A percentile compares a stretch with the other conserved stretches of the same genome.
Conservation (phyloP, 2,329 filamentous ascomycete genomes). For the Furcasterigmium furcatum region DNA sequence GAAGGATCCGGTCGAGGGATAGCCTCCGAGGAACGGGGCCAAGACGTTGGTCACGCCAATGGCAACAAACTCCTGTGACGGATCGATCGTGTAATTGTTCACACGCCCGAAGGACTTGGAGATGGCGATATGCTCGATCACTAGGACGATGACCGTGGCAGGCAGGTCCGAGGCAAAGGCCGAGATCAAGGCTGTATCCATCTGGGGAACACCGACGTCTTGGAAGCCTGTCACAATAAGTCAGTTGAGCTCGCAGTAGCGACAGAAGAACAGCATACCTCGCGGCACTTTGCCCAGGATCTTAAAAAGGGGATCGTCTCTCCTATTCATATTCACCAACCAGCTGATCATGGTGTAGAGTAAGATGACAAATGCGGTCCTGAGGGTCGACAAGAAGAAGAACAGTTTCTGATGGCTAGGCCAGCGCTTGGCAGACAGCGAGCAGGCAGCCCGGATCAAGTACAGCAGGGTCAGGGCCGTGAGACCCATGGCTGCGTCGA, state of each 20-base stretch:
- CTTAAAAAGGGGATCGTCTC: constrained; percentile 62
- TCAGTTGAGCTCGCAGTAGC: background rate
- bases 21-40: constrained; percentile 87
- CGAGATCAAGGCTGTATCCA: constrained; percentile 64
- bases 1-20: constrained; percentile 92
- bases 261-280: constrained; percentile 40
- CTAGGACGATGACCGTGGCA: constrained; percentile 84
- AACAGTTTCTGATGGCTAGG: constrained; percentile 69
- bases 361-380: constrained; percentile 87
- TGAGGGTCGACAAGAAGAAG: constrained; percentile 89
- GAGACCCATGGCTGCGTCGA: constrained; percentile 90
- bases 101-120: constrained; percentile 94
- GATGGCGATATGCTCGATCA: constrained; percentile 96
- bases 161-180: constrained; percentile 73
- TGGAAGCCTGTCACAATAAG: constrained; percentile 65
- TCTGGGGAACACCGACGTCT: constrained; percentile 67
- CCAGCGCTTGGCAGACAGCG: constrained; percentile 62
- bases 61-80: constrained; percentile 92
- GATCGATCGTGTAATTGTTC: constrained; percentile 95
- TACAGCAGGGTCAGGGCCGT: constrained; percentile 78
- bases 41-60: constrained; percentile 89
- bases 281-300: constrained; percentile 76
- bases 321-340: constrained; percentile 70
- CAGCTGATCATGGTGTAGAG: constrained; percentile 91
- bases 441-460: constrained; percentile 65